Evolutionary conservation across 2,329 filamentous ascomycete genomes (phyloP).

Genomic region (Ophiostoma angusticollis): DNA sequence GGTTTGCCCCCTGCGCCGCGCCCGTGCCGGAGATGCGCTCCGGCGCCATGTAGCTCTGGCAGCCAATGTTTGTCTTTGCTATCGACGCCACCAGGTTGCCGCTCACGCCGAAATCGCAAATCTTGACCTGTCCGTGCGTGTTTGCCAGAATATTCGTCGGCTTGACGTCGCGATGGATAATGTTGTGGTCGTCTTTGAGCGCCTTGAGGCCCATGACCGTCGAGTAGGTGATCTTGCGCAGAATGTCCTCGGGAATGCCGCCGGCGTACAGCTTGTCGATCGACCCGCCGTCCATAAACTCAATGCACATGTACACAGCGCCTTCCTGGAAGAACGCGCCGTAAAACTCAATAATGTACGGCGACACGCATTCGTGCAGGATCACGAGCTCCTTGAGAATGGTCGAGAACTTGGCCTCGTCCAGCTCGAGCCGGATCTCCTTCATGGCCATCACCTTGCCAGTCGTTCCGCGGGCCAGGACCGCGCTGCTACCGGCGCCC

Average conservation of each 20-base stretch:
- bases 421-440: constrained; percentile 87
- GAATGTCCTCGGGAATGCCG: constrained; percentile 76
- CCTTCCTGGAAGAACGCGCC: constrained; percentile 98
- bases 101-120: constrained; percentile 95
- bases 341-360: constrained; percentile 97
- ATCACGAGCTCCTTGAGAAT: constrained; percentile 98
- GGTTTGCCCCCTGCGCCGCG: constrained; percentile 54
- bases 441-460: constrained; percentile 98
- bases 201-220: constrained; percentile 86
- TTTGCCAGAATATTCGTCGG: constrained; percentile 97
- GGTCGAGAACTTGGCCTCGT: constrained; percentile 91
- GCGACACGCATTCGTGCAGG: constrained; percentile 84
- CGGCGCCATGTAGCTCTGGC: constrained; percentile 98
- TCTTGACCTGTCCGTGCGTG: constrained; percentile 82
- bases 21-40: constrained; percentile 86
- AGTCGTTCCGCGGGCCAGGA: constrained; percentile 32
- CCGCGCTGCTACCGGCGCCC: not conserved
- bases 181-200: constrained; percentile 95
- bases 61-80: constrained; percentile 96
- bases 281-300: constrained; percentile 97
- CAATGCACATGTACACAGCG: constrained; percentile 97
- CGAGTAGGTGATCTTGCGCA: constrained; percentile 80
- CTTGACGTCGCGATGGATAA: constrained; percentile 97
- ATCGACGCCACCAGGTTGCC: constrained; percentile 96
- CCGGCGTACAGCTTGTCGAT: constrained; percentile 91